phyloP scores from a whole-genome alignment of 169 alveolate genomes.

The Perkinsus chesapeaki region DNA sequence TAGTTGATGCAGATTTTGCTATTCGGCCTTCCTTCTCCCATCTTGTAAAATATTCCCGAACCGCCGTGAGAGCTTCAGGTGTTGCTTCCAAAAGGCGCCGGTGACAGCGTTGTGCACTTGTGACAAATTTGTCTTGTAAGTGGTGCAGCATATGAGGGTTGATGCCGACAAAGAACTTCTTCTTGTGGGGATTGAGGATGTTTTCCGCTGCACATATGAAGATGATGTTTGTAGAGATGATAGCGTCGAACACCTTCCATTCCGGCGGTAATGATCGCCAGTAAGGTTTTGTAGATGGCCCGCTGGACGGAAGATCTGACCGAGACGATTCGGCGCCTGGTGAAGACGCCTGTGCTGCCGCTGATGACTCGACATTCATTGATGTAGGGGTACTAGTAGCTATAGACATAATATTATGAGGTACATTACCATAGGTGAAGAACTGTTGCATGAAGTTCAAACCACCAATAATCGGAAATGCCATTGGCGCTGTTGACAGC shows the following conservation, averaged over 20 bases:
- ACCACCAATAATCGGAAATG: too few species aligned
- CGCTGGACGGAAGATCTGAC: background rate
- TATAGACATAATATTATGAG: too few species aligned
- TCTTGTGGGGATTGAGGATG: background rate
- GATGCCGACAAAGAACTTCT: background rate
- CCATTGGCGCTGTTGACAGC: too few species aligned
- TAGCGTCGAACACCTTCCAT: background rate
- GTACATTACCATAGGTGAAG: too few species aligned
- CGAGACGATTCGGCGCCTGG: background rate
- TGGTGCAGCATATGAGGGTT: background rate
- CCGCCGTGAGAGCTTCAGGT: background rate
- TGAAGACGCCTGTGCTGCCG: background rate
- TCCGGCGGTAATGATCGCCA: background rate
- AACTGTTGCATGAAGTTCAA: too few species aligned
- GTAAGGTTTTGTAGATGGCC: background rate
- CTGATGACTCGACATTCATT: too few species aligned
- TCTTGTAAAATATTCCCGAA: background rate
- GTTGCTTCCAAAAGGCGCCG: background rate
- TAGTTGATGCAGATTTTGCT: background rate
- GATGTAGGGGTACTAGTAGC: too few species aligned
- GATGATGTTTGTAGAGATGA: background rate
- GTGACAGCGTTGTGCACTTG: background rate
- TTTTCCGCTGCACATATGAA: background rate
- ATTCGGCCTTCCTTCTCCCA: background rate
- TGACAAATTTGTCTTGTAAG: background rate